phyloP scores from a whole-genome alignment of 1,139 yeast species.

The Spencermartinsiella ligniputridi region DNA sequence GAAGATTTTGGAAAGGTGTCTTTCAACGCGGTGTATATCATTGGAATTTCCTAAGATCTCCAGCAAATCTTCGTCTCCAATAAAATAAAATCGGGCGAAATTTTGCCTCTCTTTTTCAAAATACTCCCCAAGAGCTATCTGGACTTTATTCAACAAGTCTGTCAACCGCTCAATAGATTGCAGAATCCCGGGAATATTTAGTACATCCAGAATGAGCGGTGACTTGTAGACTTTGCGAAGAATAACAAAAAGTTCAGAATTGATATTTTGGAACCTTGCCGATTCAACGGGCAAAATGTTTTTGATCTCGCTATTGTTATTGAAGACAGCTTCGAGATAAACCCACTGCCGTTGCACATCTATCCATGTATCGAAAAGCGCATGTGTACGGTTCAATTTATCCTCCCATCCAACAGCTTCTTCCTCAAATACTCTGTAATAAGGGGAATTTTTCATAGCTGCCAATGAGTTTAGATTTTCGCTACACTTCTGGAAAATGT shows the following conservation, averaged over 20 bases:
- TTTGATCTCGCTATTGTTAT: slow-evolving; percentile 54
- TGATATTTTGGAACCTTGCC: slow-evolving; percentile 58
- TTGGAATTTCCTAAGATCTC: slow-evolving; percentile 71
- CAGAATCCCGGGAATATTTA: slow-evolving; percentile 50
- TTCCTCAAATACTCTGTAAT: slow-evolving; percentile 57
- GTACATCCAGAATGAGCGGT: slow-evolving; percentile 54
- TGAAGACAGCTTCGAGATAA: slow-evolving; percentile 73
- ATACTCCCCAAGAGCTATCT: slow-evolving; percentile 69
- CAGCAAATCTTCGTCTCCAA: slow-evolving; percentile 86
- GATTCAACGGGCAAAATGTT: slow-evolving; percentile 66
- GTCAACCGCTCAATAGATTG: slow-evolving; percentile 47
- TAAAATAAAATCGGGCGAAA: slow-evolving; percentile 80
- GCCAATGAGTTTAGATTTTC: slow-evolving; percentile 59
- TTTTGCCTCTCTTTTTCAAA: slow-evolving; percentile 72
- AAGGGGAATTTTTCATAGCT: slow-evolving; percentile 72
- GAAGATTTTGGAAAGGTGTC: slow-evolving; percentile 69
- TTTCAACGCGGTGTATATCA: slow-evolving; percentile 48
- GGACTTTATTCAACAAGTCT: slow-evolving; percentile 55
- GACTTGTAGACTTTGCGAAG: slow-evolving; percentile 50
- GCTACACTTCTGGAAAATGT: slow-evolving; percentile 52
- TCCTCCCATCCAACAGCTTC: slow-evolving; percentile 54
- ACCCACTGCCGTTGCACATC: slow-evolving; percentile 91
- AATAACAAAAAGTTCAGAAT: slow-evolving; percentile 54
- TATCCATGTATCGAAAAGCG: slow-evolving; percentile 65
- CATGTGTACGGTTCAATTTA: slow-evolving; percentile 48